A percentile compares a stretch with the other conserved stretches of the same genome.
Conservation (phyloP, 2,329 filamentous ascomycete species). For the Chalaropsis thielavioides region DNA sequence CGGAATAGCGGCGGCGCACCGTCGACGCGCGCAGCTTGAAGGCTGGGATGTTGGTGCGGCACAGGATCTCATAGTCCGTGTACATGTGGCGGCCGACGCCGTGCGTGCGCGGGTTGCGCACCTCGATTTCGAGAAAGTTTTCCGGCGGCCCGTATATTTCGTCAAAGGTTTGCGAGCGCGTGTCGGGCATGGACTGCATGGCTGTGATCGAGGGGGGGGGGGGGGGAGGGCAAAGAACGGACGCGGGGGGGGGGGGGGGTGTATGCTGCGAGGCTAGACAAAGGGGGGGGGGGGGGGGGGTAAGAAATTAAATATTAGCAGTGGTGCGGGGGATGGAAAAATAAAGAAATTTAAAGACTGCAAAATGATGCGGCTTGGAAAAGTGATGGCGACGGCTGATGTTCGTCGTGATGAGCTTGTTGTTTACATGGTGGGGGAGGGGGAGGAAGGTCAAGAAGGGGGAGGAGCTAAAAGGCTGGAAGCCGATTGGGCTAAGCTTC, state of each 20-base stretch:
- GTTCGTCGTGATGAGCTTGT: background rate
- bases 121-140: conserved; percentile 98
- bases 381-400: background rate
- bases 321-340: background rate
- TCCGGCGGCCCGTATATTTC: conserved; percentile 97
- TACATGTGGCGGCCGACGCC: conserved; percentile 94
- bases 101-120: conserved; percentile 84
- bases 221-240: background rate
- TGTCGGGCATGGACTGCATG: conserved; percentile 53
- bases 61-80: conserved; percentile 96
- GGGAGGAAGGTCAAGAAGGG: background rate
- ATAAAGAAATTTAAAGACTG: background rate
- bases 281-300: background rate
- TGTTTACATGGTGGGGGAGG: background rate
- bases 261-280: too few relatives aligned
- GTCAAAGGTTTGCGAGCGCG: conserved; percentile 88
- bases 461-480: background rate
- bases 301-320: background rate
- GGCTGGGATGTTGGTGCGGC: conserved; percentile 94
- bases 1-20: conserved; percentile 86
- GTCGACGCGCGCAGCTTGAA: conserved; percentile 87
- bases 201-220: conserved; percentile 28
- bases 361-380: background rate
- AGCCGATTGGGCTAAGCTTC: background rate
- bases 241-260: background rate